A percentile compares a stretch with the other conserved stretches of the same genome.
Evolutionary conservation across 1,284 basidiomycete genomes (phyloP).

Genomic region (Ceratobasidium sp.): DNA sequence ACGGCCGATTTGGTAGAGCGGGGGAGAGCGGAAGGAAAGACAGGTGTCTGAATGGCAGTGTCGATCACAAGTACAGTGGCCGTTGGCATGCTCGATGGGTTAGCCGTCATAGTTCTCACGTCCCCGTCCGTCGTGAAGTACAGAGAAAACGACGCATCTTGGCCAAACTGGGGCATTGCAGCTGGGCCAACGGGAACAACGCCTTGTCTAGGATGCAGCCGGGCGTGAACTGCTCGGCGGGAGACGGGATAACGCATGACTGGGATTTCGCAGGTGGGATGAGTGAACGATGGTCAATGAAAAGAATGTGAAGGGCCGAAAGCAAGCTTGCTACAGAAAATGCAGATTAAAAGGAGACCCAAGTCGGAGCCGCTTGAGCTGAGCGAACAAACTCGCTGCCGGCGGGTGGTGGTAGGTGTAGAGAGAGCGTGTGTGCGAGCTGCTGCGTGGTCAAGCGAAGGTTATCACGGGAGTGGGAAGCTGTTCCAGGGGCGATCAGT

Average conservation of each 20-base stretch:
- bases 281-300: background rate
- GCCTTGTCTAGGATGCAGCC: slow-evolving; percentile 11
- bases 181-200: slow-evolving; percentile 3
- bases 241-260: slow-evolving; percentile 8
- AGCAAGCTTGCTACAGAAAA: background rate
- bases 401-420: slow-evolving; percentile 12
- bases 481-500: slow-evolving; percentile 30
- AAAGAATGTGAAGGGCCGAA: slow-evolving; percentile 28
- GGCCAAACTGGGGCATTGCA: slow-evolving; percentile 1
- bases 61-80: slow-evolving; percentile 27
- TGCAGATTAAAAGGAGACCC: slow-evolving; percentile 15
- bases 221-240: slow-evolving; percentile 14
- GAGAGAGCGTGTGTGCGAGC: background rate
- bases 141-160: background rate
- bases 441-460: slow-evolving; percentile 28
- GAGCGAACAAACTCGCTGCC: background rate
- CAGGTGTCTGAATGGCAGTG: slow-evolving; percentile 6
- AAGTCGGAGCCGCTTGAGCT: slow-evolving; percentile 11
- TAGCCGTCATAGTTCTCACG: background rate
- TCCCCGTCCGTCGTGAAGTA: slow-evolving; percentile 4
- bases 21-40: background rate
- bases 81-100: background rate
- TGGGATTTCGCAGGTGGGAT: background rate
- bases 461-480: slow-evolving; percentile 28
- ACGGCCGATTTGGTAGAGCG: background rate